Evolutionary conservation across 108 stramenopile genomes (phyloP).

Genomic region (Nitzschia palea): DNA sequence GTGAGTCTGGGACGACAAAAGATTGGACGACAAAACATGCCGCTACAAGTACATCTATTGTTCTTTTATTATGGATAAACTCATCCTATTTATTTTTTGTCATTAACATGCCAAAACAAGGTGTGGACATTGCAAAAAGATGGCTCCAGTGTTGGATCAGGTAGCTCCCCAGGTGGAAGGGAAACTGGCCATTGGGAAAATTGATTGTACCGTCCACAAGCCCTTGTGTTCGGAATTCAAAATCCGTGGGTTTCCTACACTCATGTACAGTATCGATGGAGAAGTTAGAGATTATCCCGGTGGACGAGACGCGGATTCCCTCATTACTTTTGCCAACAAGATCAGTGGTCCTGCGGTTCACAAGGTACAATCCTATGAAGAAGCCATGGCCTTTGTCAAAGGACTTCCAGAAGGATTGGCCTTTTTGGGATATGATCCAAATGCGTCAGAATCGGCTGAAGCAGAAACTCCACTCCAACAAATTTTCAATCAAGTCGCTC

Average conservation of each 20-base stretch:
- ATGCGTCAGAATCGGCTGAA: conserved; percentile 1
- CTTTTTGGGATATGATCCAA: conserved; percentile 66
- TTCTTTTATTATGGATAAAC: no score
- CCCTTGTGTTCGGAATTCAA: conserved; percentile 54
- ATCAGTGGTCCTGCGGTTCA: conserved; percentile 61
- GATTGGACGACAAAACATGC: neutral
- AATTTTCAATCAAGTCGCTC: conserved; percentile 69
- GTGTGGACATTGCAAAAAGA: conserved; percentile 66
- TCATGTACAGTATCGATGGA: conserved; percentile 75
- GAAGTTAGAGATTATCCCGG: conserved; percentile 65
- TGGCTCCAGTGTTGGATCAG: conserved; percentile 67
- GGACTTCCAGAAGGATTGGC: conserved; percentile 44
- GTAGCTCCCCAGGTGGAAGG: conserved; percentile 62
- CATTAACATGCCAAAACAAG: no score
- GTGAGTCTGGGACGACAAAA: conserved; percentile 21
- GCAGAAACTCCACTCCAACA: conserved; percentile 49
- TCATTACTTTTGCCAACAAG: conserved; percentile 68
- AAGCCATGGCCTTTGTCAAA: conserved; percentile 37
- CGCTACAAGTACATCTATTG: neutral
- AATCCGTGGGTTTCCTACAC: conserved; percentile 77
- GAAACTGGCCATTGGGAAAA: conserved; percentile 81
- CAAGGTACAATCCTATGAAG: conserved; percentile 45
- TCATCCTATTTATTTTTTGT: neutral
- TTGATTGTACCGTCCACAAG: conserved; percentile 81
- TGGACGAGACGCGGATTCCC: conserved; percentile 55